A percentile compares a stretch with the other conserved stretches of the same genome.
These are phyloP conservation scores for Poa pratensis DNA, from an alignment of 176 grass and related monocot genomes.

Conservation along the genomic window DNA sequence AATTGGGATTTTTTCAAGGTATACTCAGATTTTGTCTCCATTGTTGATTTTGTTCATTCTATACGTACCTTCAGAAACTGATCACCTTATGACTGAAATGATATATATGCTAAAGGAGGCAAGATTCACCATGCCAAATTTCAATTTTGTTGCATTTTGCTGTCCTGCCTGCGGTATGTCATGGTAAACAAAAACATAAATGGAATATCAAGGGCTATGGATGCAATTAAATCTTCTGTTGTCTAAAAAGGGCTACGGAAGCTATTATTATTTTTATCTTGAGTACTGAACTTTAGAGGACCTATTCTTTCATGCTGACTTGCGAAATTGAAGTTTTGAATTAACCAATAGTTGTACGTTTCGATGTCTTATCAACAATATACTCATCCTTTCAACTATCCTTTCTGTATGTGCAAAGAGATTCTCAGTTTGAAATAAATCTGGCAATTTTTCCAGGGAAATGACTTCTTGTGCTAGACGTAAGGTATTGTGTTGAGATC, in stretches of 20 bases:
- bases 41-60: conserved; percentile 5
- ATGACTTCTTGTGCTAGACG: background rate
- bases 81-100: background rate
- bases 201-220: conserved; percentile 15
- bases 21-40: conserved; percentile 2
- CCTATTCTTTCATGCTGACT: background rate
- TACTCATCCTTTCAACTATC: background rate
- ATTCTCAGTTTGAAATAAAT: conserved; percentile 8
- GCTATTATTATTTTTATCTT: conserved; percentile 13
- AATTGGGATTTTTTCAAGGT: conserved; percentile 47
- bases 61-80: conserved; percentile 22
- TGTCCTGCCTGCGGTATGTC: background rate
- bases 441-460: background rate
- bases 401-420: conserved; percentile 14
- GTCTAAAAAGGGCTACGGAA: background rate
- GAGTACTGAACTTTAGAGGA: background rate
- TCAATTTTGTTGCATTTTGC: background rate
- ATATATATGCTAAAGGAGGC: conserved; percentile 3
- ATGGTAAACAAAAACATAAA: conserved; percentile 11
- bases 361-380: conserved; percentile 2
- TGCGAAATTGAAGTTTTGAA: conserved; percentile 17
- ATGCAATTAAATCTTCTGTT: background rate
- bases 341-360: background rate
- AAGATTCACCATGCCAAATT: conserved; percentile 13
- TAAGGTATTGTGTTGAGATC: conserved; percentile 1